phyloP scores from a whole-genome alignment of 352 stramenopile species.

The Phytopythium kandeliae region DNA sequence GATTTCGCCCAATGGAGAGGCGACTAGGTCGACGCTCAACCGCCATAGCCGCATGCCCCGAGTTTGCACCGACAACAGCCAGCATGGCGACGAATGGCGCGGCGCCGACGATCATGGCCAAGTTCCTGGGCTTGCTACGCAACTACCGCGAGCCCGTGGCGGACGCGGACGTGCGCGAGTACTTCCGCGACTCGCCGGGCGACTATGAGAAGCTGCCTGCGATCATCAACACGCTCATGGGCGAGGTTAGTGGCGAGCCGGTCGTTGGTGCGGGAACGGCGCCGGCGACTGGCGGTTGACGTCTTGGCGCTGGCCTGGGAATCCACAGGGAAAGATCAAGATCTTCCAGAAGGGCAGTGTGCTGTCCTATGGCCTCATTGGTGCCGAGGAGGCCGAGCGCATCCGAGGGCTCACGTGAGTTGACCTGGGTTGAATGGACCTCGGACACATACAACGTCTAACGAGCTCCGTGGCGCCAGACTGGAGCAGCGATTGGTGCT shows the following conservation, averaged over 20 bases:
- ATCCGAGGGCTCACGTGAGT: constrained; percentile 80
- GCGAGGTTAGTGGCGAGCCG: constrained; percentile 36
- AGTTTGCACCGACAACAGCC: constrained; percentile 20
- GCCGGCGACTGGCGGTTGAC: too few relatives aligned
- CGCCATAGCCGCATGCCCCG: too few relatives aligned
- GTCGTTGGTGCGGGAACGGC: too few relatives aligned
- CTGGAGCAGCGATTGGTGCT: constrained; percentile 83
- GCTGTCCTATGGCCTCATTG: constrained; percentile 79
- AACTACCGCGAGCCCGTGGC: constrained; percentile 79
- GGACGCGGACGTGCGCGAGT: constrained; percentile 73
- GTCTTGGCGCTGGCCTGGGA: not conserved
- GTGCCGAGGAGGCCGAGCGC: constrained; percentile 79
- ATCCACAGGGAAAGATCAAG: constrained; percentile 70
- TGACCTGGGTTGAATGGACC: not conserved
- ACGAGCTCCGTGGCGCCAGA: constrained; percentile 37
- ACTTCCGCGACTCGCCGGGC: constrained; percentile 60
- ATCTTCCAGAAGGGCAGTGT: constrained; percentile 86
- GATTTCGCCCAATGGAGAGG: constrained; percentile 10
- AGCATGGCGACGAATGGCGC: constrained; percentile 19
- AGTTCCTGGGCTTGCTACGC: constrained; percentile 71
- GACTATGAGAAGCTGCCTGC: constrained; percentile 81
- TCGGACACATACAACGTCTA: not conserved
- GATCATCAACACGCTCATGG: constrained; percentile 82
- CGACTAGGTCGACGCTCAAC: too few relatives aligned
- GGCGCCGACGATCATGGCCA: constrained; percentile 37